These are phyloP conservation scores for Fusarium pseudoanthophilum DNA, from an alignment of 2,329 filamentous ascomycete species.

Conservation along the genomic window DNA sequence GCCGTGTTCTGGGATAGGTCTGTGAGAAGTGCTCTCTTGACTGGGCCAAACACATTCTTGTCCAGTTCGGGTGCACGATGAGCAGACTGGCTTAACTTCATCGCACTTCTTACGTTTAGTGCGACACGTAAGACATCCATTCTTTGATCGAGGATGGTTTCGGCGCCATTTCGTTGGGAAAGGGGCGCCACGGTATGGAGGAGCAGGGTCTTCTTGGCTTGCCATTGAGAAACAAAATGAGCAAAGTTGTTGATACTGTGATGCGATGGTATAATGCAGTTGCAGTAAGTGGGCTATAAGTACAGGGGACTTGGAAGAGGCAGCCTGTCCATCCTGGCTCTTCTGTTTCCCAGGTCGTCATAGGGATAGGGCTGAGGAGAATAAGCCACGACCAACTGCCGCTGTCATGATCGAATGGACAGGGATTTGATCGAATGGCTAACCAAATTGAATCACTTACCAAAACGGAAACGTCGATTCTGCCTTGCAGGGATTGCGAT, in stretches of 20 bases:
- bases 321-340: background rate
- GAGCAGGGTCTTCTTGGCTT: background rate
- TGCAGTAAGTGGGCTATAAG: background rate
- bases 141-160: conserved; percentile 15
- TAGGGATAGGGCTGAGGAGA: background rate
- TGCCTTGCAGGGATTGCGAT: background rate
- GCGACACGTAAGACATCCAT: conserved; percentile 9
- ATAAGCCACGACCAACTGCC: background rate
- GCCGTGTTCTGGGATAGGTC: background rate
- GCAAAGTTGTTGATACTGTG: background rate
- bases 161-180: conserved; percentile 20
- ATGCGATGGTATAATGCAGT: background rate
- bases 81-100: conserved; percentile 7
- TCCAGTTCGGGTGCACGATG: background rate
- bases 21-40: background rate
- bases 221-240: background rate
- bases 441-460: background rate
- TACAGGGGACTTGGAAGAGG: background rate
- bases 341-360: background rate
- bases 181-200: background rate
- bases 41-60: conserved; percentile 10
- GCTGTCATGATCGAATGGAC: background rate
- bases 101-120: conserved; percentile 25
- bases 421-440: conserved; percentile 5
- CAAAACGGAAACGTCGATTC: background rate